These are phyloP conservation scores for Calocybe gangraenosa DNA, from an alignment of 768 basidiomycete genomes.

Conservation along the genomic window DNA sequence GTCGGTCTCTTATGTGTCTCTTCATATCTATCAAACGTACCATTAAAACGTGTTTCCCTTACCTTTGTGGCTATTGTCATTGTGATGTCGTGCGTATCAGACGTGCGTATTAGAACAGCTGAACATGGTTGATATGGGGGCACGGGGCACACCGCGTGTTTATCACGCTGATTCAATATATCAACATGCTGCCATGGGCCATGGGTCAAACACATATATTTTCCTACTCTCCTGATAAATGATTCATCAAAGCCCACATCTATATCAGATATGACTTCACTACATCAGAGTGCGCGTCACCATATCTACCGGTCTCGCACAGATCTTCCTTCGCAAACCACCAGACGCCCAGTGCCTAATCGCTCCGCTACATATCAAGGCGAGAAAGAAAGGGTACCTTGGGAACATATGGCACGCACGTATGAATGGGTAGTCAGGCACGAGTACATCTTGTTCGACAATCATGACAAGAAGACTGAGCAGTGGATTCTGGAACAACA, in stretches of 20 bases:
- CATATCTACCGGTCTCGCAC: constrained; percentile 7
- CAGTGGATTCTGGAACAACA: constrained; percentile 66
- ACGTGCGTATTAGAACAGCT: too few relatives aligned
- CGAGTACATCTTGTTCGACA: constrained; percentile 38
- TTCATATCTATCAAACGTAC: background rate
- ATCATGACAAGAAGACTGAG: constrained; percentile 48
- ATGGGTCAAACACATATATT: constrained; percentile 10
- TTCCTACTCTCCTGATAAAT: too few relatives aligned
- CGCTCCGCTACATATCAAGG: constrained; percentile 7
- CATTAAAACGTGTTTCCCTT: constrained; percentile 18
- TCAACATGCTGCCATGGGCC: constrained; percentile 13
- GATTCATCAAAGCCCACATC: background rate
- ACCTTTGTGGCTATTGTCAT: background rate
- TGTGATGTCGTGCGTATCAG: background rate
- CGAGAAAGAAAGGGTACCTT: constrained; percentile 22
- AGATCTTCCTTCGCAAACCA: constrained; percentile 3
- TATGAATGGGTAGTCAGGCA: constrained; percentile 53
- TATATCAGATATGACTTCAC: background rate
- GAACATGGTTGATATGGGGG: too few relatives aligned
- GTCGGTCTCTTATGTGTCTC: constrained; percentile 13
- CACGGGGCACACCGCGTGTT: constrained; percentile 23
- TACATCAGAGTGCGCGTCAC: constrained; percentile 3
- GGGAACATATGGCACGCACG: constrained; percentile 40
- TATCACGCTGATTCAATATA: constrained; percentile 32
- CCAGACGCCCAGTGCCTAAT: constrained; percentile 3